Base-by-base conservation (phyloP, 2,329 filamentous ascomycete species). In the Immersiporthe knoxdaviesiana region DNA sequence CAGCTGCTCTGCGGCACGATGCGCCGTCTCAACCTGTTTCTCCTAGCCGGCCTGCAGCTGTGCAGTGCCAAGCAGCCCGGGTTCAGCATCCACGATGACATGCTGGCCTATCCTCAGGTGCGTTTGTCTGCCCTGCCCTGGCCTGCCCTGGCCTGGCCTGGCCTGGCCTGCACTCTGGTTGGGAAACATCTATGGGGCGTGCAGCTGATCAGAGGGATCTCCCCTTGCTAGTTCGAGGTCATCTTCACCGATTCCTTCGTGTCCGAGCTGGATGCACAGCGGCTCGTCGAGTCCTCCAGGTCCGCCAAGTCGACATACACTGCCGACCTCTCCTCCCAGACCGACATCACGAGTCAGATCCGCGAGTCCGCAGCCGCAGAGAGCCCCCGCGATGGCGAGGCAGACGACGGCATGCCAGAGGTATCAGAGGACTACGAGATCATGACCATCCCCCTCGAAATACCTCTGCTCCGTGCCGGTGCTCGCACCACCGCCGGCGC, bases 31-130 rank as follows among this genome's bases (percentile, higher is more conserved):
- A 78, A 80, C 68, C 68, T 86, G 66, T 73, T 81, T 18, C 74
- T 87, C 61, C 76, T 87, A 68, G 81, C 81, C 59, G 75, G 76
- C 63, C 73, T 82, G 72, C 84, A 81, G 78, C 80, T 86, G 39
- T 81, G 79, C 74, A 75, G 74, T 72, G 86, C 85, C 73, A 82
- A 83, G 60, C 83, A 85, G 60, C 82, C 81, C 10, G 81, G 84
- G 67, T 97, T 97, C 82, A 97, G 91, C 81, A 92, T 97, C 68
- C 90, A 96, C 76, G 93, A 97, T 77, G 94, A 97, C 78, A 80
- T 97, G 65, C 85, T 97, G 68, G 93, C 93, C 24, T 93, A 91
- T 80, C 94, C 94, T 14, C 93, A 96, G 86, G 92, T 95, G 84
- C 72, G 83, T 76, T 24, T 44, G 52, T 24, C 52, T 37, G 3